Base-by-base conservation (phyloP, 2,329 filamentous ascomycete species). In the Phialophora tarda region DNA sequence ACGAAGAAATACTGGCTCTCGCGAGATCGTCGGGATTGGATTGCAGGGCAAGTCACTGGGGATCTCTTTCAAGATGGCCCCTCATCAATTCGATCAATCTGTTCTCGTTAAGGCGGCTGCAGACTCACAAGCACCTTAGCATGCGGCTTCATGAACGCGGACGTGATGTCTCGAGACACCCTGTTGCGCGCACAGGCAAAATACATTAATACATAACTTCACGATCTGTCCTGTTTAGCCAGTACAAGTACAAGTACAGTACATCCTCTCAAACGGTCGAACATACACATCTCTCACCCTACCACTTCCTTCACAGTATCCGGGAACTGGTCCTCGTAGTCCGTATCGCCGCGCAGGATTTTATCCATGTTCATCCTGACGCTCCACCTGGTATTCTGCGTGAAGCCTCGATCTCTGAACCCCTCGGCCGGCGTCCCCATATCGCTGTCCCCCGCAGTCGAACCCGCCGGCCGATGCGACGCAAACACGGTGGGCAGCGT, bases 291-390 rank as follows among this genome's bases (percentile, higher is more conserved):
- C 17, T 44, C 17, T 51, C 21, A 51, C 2, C 21, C 23, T 26
- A 26, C 48, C n/a, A 17, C 11, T 21, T 51, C 48, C 12, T 51
- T 17, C 77, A 74, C 61, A 77, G 72, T 51, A 51, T 51, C 48
- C 7, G 48, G 23, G 10, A 51, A 26, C 48, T 51, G 48, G 21
- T 51, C 48, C 48, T 51, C 48, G 21, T 24, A 51, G 24, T 51
- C 48, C 10, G 48, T 28, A 14, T 51, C 48, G 14, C 21, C 48
- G 4, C 48, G 21, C 48, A 51, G 12, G 24, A 51, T 51, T 21
- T 28, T 51, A 17, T 51, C 48, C 48, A 51, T 51, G 26, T 51
- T 51, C 48, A 51, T 51, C 23, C 48, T 14, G 48, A 51, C 48
- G 21, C 48, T 51, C 48, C 48, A 51, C 14, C 48, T n/a, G 48